Percentiles rank a stretch among this genome's conserved stretches.
These are phyloP conservation scores for Capronia coronata DNA, from an alignment of 2,329 filamentous ascomycete genomes.

Conservation along the genomic window DNA sequence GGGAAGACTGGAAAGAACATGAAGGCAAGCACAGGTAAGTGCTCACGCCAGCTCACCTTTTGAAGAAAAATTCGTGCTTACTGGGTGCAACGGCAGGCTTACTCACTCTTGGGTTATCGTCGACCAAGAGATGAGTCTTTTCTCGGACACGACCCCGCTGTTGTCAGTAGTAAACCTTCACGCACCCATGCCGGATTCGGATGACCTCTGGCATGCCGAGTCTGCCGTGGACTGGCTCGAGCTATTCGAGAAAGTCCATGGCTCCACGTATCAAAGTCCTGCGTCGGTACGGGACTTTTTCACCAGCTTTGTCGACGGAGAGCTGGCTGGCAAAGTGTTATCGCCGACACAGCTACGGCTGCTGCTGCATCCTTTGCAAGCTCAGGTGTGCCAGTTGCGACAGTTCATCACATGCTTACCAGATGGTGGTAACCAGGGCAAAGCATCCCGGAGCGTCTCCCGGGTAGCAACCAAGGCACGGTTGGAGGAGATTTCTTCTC, in stretches of 20 bases:
- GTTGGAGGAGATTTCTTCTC: conserved; percentile 57
- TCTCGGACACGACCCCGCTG: conserved; percentile 57
- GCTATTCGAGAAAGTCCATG: conserved; percentile 54
- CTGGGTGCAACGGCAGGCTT: conserved; percentile 41
- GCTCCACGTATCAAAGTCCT: conserved; percentile 37
- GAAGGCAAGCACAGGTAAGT: conserved; percentile 58
- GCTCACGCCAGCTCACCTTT: neutral
- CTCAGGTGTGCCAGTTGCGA: conserved; percentile 57
- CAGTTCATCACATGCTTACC: conserved; percentile 62
- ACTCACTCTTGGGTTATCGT: conserved; percentile 72
- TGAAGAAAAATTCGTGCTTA: conserved; percentile 2
- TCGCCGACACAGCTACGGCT: conserved; percentile 58
- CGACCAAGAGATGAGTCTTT: conserved; percentile 64
- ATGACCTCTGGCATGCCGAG: conserved; percentile 57
- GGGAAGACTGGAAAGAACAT: conserved; percentile 59
- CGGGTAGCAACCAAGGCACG: conserved; percentile 55
- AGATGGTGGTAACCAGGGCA: conserved; percentile 36
- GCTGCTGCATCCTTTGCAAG: conserved; percentile 62
- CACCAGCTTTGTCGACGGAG: conserved; percentile 61
- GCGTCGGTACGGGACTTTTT: conserved; percentile 58
- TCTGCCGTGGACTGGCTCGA: conserved; percentile 55
- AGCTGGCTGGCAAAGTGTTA: conserved; percentile 43
- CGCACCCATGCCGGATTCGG: conserved; percentile 58
- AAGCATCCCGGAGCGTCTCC: conserved; percentile 47
- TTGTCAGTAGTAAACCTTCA: conserved; percentile 60